A percentile compares a stretch with the other conserved stretches of the same genome.
Conservation (phyloP, 768 basidiomycete genomes). For the Phlegmacium glaucopus region DNA sequence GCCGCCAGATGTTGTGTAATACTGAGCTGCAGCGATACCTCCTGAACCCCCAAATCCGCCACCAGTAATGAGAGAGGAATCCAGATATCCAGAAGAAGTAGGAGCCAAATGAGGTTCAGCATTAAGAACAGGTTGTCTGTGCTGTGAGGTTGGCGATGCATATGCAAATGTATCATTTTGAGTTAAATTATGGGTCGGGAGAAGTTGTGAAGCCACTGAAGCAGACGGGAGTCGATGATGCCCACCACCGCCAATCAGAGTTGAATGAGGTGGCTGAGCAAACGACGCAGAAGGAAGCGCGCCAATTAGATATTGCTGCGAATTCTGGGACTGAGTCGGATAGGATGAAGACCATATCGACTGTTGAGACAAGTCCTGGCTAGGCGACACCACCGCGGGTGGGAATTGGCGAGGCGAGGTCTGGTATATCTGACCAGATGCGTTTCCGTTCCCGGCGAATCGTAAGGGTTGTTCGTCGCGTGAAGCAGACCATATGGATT, state of each 20-base stretch:
- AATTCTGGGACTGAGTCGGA: constrained; percentile 23
- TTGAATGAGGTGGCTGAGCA: constrained; percentile 15
- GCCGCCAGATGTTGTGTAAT: constrained; percentile 6
- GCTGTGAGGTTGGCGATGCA: not conserved
- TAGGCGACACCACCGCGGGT: constrained; percentile 5
- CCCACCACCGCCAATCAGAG: constrained; percentile 2
- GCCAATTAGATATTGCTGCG: constrained; percentile 26
- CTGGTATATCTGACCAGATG: constrained; percentile 27
- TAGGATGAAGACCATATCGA: constrained; percentile 36
- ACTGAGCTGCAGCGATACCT: constrained; percentile 8
- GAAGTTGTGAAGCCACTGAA: constrained; percentile 19
- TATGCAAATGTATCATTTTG: constrained; percentile 27
- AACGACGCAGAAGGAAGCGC: constrained; percentile 18
- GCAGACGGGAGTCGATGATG: constrained; percentile 24
- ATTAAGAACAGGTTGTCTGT: too few species aligned
- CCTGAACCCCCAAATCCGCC: constrained; percentile 2
- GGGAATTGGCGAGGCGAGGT: constrained; percentile 25
- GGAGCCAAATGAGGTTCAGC: too few species aligned
- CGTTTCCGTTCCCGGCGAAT: constrained; percentile 21
- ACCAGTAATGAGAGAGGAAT: too few species aligned
- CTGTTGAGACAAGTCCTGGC: constrained; percentile 29
- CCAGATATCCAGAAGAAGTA: too few species aligned
- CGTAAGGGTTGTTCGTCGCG: constrained; percentile 45
- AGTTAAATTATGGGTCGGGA: constrained; percentile 17
- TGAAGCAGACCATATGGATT: constrained; percentile 68